Evolutionary conservation across 1,284 basidiomycete genomes (phyloP), one percentile per base, ranked within the genome.

Genomic region (Volvariella volvacea): DNA sequence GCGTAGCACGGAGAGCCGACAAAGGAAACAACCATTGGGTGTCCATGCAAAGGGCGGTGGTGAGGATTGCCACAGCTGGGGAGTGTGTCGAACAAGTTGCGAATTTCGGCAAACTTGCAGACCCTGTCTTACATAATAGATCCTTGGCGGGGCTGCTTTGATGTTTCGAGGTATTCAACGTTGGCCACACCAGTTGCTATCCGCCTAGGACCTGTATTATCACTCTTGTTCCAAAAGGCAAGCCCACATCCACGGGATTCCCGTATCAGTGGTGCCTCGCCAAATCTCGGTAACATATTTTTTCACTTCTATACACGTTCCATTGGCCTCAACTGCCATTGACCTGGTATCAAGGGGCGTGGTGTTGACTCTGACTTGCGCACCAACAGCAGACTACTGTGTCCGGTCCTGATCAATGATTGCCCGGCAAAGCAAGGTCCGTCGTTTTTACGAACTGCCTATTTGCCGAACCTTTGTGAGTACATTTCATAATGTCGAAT

Each of bases 11-110:
- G 8, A 89, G 66, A 4, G 78, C 70, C 41, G 73, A 68, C 22
- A 80, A 51, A 31, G 81, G 70, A 55, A 89, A 88, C 2, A 86
- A 58, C 86, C 86, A 89, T 62, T 89, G 86, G 16, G 70, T 64
- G 47, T 37, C 34, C 36, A 33, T 19, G 15, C 21, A 7, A 39
- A 39, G 22, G 19, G 38, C n/a, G 14, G 14, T 10, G 20, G 20
- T 20, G n/a, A 16, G 34, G 20, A 39, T 4, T 31, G 15, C 45
- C 45, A 37, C 31, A 45, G 37, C 37, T 22, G 37, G n/a, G 25
- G 16, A 10, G 25, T 28, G 25, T 12, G 22, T 41, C 39, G 28
- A 17, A 39, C 25, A 40, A 30, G 43, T 22, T 25, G 36, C 19
- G 20, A 17, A 25, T 25, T 31, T 31, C 40, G 40, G 40, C 40